These are phyloP conservation scores for Beta macrorhiza DNA, from an alignment of 179 eudicot genomes.

Conservation along the genomic window DNA sequence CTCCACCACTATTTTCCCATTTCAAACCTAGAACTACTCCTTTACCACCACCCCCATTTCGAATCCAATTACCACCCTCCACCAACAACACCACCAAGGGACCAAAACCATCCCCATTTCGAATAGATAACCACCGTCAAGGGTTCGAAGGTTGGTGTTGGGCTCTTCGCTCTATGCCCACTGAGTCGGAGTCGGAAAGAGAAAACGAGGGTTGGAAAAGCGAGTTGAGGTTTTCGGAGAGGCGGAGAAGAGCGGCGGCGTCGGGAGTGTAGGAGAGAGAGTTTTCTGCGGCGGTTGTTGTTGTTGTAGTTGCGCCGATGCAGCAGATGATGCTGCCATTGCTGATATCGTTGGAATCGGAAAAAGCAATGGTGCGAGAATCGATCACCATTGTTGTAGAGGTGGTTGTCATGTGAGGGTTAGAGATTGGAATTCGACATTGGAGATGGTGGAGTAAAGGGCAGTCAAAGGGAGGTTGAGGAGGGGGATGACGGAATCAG, in stretches of 20 bases:
- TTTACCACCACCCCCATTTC: too few relatives aligned
- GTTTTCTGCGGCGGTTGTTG: slow-evolving; percentile 13
- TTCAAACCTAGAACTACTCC: too few relatives aligned
- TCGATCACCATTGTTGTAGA: slow-evolving; percentile 26
- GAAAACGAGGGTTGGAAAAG: slow-evolving; percentile 24
- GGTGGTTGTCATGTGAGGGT: background rate
- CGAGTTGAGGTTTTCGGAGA: slow-evolving; percentile 61
- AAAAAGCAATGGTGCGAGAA: slow-evolving; percentile 35
- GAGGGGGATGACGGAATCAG: background rate
- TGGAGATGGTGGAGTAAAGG: background rate
- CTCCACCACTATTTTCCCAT: too few relatives aligned
- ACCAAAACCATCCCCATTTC: too few relatives aligned
- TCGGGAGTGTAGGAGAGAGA: slow-evolving; percentile 27
- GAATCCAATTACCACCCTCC: too few relatives aligned
- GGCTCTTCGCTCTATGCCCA: too few relatives aligned
- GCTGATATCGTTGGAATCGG: slow-evolving; percentile 66
- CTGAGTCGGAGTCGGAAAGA: slow-evolving; percentile 19
- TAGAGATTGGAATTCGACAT: background rate
- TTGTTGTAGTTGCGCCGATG: slow-evolving; percentile 25
- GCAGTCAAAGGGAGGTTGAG: background rate
- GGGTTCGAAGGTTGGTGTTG: too few relatives aligned
- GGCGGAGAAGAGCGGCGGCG: slow-evolving; percentile 39
- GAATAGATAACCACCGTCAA: too few relatives aligned
- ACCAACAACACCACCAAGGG: too few relatives aligned
- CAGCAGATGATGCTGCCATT: slow-evolving; percentile 22